Evolutionary conservation across 169 alveolate genomes (phyloP).

Genomic region (Plasmodium chabaudi): DNA sequence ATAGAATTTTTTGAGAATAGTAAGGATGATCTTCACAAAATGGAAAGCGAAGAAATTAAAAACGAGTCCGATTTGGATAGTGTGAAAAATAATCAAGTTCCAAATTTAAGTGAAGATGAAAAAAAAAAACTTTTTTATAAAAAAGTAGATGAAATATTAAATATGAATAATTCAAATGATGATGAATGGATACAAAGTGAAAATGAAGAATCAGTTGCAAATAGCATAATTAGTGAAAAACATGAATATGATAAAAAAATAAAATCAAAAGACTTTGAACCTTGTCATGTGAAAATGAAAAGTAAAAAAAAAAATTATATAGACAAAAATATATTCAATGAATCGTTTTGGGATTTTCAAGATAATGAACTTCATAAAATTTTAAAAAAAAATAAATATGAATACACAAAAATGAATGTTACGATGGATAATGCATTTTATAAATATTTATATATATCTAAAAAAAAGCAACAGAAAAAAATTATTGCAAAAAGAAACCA

Average conservation of each 20-base stretch:
- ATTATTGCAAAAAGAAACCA: too few species aligned
- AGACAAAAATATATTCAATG: neutral
- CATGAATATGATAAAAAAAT: neutral
- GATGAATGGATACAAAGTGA: constrained; percentile 58
- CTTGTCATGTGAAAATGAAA: neutral
- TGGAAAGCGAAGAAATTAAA: neutral
- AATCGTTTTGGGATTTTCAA: neutral
- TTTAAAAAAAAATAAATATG: constrained; percentile 29
- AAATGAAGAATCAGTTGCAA: neutral
- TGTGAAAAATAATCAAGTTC: neutral
- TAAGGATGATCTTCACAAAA: too few species aligned
- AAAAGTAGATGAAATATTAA: constrained; percentile 52
- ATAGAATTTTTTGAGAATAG: too few species aligned
- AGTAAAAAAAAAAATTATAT: neutral
- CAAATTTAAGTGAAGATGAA: constrained; percentile 3
- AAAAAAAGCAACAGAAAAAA: constrained; percentile 7
- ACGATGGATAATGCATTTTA: constrained; percentile 33
- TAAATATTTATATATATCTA: constrained; percentile 25
- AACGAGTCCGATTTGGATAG: neutral
- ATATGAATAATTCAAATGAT: neutral
- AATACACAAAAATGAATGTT: constrained; percentile 19
- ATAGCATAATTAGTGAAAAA: neutral
- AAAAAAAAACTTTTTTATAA: constrained; percentile 22
- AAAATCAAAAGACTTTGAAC: neutral
- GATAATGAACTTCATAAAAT: constrained; percentile 14